A percentile compares a stretch with the other conserved stretches of the same genome.
Evolutionary conservation across 352 stramenopile genomes (phyloP).

Genomic region (Globisporangium uncinulatum): DNA sequence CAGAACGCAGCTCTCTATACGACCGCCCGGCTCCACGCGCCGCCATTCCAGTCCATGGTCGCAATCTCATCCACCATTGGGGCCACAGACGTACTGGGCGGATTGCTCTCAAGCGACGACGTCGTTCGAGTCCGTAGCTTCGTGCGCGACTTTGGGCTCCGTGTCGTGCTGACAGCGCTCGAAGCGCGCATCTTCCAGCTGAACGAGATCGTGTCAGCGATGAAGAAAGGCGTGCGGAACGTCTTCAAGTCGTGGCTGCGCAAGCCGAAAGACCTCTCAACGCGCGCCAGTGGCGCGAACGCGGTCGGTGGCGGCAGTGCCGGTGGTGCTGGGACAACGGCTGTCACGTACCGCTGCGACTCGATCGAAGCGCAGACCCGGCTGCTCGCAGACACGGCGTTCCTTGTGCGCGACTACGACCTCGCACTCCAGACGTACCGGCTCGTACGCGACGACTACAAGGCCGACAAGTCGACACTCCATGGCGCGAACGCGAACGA

Average conservation of each 20-base stretch:
- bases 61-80: neutral
- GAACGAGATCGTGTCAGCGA: slow-evolving; percentile 85
- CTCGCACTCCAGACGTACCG: slow-evolving; percentile 88
- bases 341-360: slow-evolving; percentile 66
- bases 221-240: slow-evolving; percentile 91
- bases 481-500: slow-evolving; percentile 84
- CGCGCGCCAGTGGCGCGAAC: slow-evolving; percentile 8
- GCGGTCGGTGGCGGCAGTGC: slow-evolving; percentile 11
- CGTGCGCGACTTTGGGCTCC: slow-evolving; percentile 69
- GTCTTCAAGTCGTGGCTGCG: slow-evolving; percentile 89
- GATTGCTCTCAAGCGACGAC: slow-evolving; percentile 64
- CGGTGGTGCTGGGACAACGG: slow-evolving; percentile 1
- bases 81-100: slow-evolving; percentile 24
- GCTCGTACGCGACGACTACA: slow-evolving; percentile 88
- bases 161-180: slow-evolving; percentile 74
- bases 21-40: slow-evolving; percentile 45
- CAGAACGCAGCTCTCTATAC: slow-evolving; percentile 34
- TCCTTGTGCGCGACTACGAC: slow-evolving; percentile 88
- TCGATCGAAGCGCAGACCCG: slow-evolving; percentile 89
- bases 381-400: slow-evolving; percentile 85
- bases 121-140: slow-evolving; percentile 57
- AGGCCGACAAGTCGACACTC: slow-evolving; percentile 82
- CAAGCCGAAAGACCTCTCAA: slow-evolving; percentile 76
- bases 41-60: slow-evolving; percentile 9
- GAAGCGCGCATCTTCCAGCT: slow-evolving; percentile 82